Evolutionary conservation across 2,329 filamentous ascomycete species (phyloP), one percentile per base, ranked within the genome.

Genomic region (Hypomyces perniciosus): DNA sequence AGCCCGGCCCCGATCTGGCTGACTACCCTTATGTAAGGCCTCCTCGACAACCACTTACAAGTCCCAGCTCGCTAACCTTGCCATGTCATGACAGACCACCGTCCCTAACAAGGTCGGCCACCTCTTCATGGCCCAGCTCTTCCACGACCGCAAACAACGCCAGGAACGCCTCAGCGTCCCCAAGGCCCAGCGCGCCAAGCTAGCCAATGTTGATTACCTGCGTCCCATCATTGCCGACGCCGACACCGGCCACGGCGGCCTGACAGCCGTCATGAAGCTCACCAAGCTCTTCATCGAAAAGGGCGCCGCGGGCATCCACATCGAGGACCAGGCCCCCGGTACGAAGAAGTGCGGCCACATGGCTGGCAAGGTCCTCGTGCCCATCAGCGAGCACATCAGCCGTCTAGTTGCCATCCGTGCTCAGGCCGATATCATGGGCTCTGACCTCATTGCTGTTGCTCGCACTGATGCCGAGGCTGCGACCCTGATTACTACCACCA

Each of bases 281-380:
- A 97, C 93, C 57, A 96, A 96, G 79, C 82, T 97, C 51, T 97
- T 99, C 70, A 75, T 97, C 58, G 93, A 99, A 77, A 90, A 91
- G 71, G 93, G 93, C 61, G 93, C 93, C 42, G 93, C 93, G 39
- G 93, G 93, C 59, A 96, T 99, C 64, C 93, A 99, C 73, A 96
- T 99, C 61, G 93, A 99, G 73, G 93, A 99, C 69, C 93, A 97
- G 73, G 92, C 93, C 4, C 92, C 93, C 3, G 93, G 93, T 49
- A 97, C 93, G 45, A 99, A 99, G 83, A 99, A 99, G 81, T 99
- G 93, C 70, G 93, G 93, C 57, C 93, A 97, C 75, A 97, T 97
- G 93, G 93, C 93, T 59, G 93, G 93, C 65, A 97, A 97, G 76
- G 93, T 97, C 40, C 78, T 99, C 54, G 93, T 99, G 47, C 93